phyloP scores from a whole-genome alignment of 495 filamentous ascomycete genomes.

The Penicillium arizonense region DNA sequence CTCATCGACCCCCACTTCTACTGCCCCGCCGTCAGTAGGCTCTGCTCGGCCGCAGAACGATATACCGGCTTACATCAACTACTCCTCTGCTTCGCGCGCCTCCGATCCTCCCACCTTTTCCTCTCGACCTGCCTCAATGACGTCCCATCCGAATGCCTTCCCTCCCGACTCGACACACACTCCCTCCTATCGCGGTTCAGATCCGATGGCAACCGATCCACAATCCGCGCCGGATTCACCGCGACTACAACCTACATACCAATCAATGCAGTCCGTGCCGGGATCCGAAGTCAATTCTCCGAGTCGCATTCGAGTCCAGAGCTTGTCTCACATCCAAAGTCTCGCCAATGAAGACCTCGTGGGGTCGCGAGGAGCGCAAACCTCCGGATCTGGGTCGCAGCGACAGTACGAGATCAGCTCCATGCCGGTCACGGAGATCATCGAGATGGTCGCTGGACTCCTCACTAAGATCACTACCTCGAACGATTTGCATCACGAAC shows the following conservation, averaged over 20 bases:
- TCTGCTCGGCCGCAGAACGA: constrained; percentile 39
- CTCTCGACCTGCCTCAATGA: constrained; percentile 30
- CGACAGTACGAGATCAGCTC: constrained; percentile 89
- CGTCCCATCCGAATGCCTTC: constrained; percentile 25
- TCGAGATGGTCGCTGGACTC: constrained; percentile 99
- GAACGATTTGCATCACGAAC: constrained; percentile 91
- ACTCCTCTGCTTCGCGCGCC: constrained; percentile 26
- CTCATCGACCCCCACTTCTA: constrained; percentile 41
- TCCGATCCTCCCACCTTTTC: constrained; percentile 26
- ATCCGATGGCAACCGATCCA: constrained; percentile 15
- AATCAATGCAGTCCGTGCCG: constrained; percentile 47
- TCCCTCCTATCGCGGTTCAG: constrained; percentile 12
- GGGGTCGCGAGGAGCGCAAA: constrained; percentile 40
- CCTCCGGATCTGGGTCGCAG: constrained; percentile 47
- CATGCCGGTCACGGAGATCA: constrained; percentile 97
- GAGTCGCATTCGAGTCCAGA: constrained; percentile 75
- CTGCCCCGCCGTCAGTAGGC: constrained; percentile 39
- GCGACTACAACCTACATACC: constrained; percentile 50
- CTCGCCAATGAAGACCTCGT: constrained; percentile 75
- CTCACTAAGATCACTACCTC: constrained; percentile 97
- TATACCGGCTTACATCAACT: constrained; percentile 43
- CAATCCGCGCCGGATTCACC: constrained; percentile 51
- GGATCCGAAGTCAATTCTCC: constrained; percentile 63
- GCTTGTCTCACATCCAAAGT: constrained; percentile 85
- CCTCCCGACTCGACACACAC: constrained; percentile 19